Conservation (phyloP, 2,329 filamentous ascomycete species). For the Trichoderma semiorbis region DNA sequence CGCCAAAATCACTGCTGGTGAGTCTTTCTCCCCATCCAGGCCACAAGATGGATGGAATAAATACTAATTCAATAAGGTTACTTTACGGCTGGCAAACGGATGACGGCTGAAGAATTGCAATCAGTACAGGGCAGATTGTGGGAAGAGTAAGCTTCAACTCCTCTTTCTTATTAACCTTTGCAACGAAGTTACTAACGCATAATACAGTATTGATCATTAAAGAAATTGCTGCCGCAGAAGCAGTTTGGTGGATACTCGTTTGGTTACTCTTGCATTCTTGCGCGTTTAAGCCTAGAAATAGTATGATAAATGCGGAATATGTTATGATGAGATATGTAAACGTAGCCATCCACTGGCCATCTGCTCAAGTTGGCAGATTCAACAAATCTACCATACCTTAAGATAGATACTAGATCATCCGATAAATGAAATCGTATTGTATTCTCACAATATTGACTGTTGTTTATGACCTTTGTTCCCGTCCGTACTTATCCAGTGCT, state of each 20-base stretch:
- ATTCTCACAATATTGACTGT: neutral
- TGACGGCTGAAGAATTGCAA: constrained; percentile 80
- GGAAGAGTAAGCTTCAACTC: constrained; percentile 62
- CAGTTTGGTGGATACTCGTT: neutral
- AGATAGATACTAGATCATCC: neutral
- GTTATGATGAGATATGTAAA: neutral
- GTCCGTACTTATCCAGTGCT: constrained; percentile 6
- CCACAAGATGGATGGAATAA: neutral
- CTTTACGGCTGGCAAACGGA: constrained; percentile 84
- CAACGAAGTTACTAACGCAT: constrained; percentile 23
- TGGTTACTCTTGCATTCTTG: neutral
- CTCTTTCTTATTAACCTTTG: neutral
- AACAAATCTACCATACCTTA: neutral
- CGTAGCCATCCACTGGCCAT: neutral
- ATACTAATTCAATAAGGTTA: constrained; percentile 47
- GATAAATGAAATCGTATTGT: neutral
- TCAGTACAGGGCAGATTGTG: constrained; percentile 86
- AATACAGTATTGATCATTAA: constrained; percentile 41
- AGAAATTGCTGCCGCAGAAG: neutral
- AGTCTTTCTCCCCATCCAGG: constrained; percentile 31
- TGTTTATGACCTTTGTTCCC: neutral
- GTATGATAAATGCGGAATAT: neutral
- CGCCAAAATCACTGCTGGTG: constrained; percentile 93
- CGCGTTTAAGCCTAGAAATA: neutral
- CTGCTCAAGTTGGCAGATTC: neutral